Percentiles rank a stretch among this genome's conserved stretches.
These are phyloP conservation scores for Uronychia binucleata DNA, from an alignment of 73 alveolate species.

Conservation along the genomic window DNA sequence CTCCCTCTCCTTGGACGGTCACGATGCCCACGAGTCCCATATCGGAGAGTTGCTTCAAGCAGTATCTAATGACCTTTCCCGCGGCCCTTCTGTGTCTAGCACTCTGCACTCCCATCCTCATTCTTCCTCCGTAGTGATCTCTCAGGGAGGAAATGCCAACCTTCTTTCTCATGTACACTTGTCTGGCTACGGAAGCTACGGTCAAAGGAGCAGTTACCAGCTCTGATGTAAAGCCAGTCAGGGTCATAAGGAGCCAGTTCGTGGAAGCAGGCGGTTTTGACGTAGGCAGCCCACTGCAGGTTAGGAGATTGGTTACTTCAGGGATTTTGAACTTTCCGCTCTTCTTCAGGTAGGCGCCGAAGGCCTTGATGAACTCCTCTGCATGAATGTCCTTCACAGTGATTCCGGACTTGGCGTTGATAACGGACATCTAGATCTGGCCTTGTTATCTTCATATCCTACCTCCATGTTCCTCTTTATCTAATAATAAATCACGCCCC, in stretches of 20 bases:
- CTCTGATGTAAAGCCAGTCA: slow-evolving; percentile 97
- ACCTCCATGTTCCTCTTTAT: slow-evolving; percentile 17
- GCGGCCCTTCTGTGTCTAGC: slow-evolving; percentile 78
- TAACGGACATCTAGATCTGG: slow-evolving; percentile 9
- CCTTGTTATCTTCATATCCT: background rate
- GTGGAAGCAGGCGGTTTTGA: slow-evolving; percentile 86
- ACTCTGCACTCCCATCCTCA: slow-evolving; percentile 81
- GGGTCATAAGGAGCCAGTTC: slow-evolving; percentile 91
- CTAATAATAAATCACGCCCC: background rate
- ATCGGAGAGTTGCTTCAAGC: slow-evolving; percentile 85
- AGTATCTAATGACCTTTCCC: slow-evolving; percentile 93
- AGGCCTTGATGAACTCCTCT: slow-evolving; percentile 84
- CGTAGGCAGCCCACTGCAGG: slow-evolving; percentile 77
- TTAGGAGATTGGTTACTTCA: slow-evolving; percentile 26
- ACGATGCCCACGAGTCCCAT: slow-evolving; percentile 83
- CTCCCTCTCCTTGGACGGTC: slow-evolving; percentile 53
- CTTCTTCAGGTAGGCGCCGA: slow-evolving; percentile 93
- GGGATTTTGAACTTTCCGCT: slow-evolving; percentile 91
- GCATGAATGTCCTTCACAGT: slow-evolving; percentile 94
- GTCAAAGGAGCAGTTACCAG: slow-evolving; percentile 60
- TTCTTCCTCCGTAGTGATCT: slow-evolving; percentile 86
- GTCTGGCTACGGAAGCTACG: slow-evolving; percentile 86
- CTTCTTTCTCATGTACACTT: slow-evolving; percentile 86
- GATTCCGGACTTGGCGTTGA: slow-evolving; percentile 62
- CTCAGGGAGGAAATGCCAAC: slow-evolving; percentile 75